Conservation (phyloP, 768 basidiomycete genomes). For the Lentinus tigrinus region DNA sequence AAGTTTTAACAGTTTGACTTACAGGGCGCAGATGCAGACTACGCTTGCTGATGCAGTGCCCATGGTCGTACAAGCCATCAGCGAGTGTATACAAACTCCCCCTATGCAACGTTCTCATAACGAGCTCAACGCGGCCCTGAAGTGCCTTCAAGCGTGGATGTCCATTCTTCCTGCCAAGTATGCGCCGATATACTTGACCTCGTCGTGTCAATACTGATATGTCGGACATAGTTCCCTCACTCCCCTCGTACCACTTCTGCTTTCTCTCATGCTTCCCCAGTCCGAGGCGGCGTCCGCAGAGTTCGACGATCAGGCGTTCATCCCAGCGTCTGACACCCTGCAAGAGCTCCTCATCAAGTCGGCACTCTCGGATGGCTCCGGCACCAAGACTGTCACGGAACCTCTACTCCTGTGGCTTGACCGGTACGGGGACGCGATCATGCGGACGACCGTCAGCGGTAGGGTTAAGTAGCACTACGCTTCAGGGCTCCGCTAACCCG, state of each 20-base stretch:
- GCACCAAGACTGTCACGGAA: constrained; percentile 72
- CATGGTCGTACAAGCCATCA: constrained; percentile 70
- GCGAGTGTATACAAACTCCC: constrained; percentile 47
- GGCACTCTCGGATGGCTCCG: constrained; percentile 66
- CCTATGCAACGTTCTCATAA: constrained; percentile 29
- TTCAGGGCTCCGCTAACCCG: constrained; percentile 4
- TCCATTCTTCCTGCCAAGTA: constrained; percentile 66
- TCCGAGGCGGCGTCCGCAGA: constrained; percentile 23
- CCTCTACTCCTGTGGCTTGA: constrained; percentile 83
- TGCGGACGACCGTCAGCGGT: constrained; percentile 37
- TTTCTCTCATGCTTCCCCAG: constrained; percentile 40
- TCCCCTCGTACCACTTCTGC: constrained; percentile 63
- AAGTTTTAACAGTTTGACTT: not conserved
- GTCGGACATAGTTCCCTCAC: constrained; percentile 60
- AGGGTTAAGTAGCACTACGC: constrained; percentile 16
- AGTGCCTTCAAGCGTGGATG: constrained; percentile 86
- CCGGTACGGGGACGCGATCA: constrained; percentile 49
- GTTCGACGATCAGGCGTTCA: constrained; percentile 53
- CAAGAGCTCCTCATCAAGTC: constrained; percentile 80
- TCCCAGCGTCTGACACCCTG: constrained; percentile 66
- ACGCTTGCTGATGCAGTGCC: constrained; percentile 67
- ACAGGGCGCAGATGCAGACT: constrained; percentile 64
- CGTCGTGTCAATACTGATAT: not conserved
- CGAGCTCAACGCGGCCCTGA: constrained; percentile 70
- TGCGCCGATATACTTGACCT: constrained; percentile 14